Base-by-base conservation (phyloP, 805 yeast species). In the Ogataea trehalophila region DNA sequence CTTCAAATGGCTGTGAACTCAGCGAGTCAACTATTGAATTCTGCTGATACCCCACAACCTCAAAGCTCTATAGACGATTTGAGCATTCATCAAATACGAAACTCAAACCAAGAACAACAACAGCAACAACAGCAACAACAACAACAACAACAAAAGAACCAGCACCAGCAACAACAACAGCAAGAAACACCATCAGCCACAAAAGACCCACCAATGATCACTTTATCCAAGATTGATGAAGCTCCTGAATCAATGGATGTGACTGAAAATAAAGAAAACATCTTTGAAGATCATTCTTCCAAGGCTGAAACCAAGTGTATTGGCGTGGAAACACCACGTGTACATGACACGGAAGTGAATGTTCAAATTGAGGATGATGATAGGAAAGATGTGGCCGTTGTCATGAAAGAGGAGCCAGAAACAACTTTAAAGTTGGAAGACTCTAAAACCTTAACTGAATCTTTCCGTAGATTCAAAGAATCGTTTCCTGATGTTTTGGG, bases 211-310 rank as follows among this genome's bases (percentile, higher is more conserved):
- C 23, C 41, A 7, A 8, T 41, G 26, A 6, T 14, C n/a, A 20
- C 43, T 6, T 3, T 41, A 20, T 37, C 43, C 11, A 41, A 26
- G 36, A 33, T 33, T 17, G 36, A 26, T 23, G 41, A 37, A 31
- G 38, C 51, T n/a, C 40, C 48, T 15, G 52, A 29, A 8, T 17
- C 43, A 13, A 36, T 43, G 33, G 74, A 78, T 6, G 66, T 74
- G 9, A 62, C 57, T n/a, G 80, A 74, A 38, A 73, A 76, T 54
- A 76, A 77, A 50, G 81, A 76, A 49, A 75, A 75, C 52, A 68
- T 60, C 5, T 75, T 74, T 52, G 63, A 70, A 22, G 75, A 69
- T 13, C 45, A 47, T 14, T 44, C 43, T 13, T 37, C 44, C 37
- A 37, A 35, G n/a, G 36, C 37, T 15, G 31, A 22, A 13, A 37